These are phyloP conservation scores for Limnanthes douglasii DNA, from an alignment of 345 rosid genomes.

Conservation along the genomic window DNA sequence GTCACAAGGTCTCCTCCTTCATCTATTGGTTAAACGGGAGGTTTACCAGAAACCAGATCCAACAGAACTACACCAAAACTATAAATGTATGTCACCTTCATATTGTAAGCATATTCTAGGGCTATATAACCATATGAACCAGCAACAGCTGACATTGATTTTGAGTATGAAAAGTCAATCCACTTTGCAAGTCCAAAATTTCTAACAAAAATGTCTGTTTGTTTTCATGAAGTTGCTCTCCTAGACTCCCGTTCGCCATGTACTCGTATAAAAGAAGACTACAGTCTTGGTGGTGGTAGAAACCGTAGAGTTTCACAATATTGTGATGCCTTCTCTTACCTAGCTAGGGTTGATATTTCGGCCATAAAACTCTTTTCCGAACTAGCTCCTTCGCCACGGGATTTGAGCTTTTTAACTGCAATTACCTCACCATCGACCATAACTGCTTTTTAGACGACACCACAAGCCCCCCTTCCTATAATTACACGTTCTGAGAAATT, in stretches of 20 bases:
- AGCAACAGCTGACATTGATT: constrained; percentile 78
- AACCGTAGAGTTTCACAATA: constrained; percentile 72
- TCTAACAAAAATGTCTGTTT: constrained; percentile 28
- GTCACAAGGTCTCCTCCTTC: constrained; percentile 77
- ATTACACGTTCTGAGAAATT: constrained; percentile 42
- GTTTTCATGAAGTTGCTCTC: constrained; percentile 45
- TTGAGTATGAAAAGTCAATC: constrained; percentile 56
- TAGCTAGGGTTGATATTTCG: constrained; percentile 69
- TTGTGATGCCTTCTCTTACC: constrained; percentile 75
- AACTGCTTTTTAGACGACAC: constrained; percentile 55
- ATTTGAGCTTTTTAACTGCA: constrained; percentile 61
- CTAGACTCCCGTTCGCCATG: constrained; percentile 72
- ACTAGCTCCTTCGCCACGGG: constrained; percentile 43
- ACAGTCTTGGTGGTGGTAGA: constrained; percentile 55
- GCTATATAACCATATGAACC: constrained; percentile 92
- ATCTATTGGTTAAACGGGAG: constrained; percentile 68
- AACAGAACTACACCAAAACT: constrained; percentile 74
- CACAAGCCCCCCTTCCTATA: constrained; percentile 78
- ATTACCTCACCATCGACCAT: constrained; percentile 45
- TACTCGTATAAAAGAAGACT: constrained; percentile 66
- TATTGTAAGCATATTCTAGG: constrained; percentile 87
- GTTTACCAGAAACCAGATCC: constrained; percentile 49
- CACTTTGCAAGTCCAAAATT: constrained; percentile 77
- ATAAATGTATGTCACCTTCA: constrained; percentile 80
- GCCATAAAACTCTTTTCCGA: constrained; percentile 56